Percentiles rank a stretch among this genome's conserved stretches.
phyloP scores from a whole-genome alignment of 1,284 basidiomycete species.

The Cutaneotrichosporon daszewskae region DNA sequence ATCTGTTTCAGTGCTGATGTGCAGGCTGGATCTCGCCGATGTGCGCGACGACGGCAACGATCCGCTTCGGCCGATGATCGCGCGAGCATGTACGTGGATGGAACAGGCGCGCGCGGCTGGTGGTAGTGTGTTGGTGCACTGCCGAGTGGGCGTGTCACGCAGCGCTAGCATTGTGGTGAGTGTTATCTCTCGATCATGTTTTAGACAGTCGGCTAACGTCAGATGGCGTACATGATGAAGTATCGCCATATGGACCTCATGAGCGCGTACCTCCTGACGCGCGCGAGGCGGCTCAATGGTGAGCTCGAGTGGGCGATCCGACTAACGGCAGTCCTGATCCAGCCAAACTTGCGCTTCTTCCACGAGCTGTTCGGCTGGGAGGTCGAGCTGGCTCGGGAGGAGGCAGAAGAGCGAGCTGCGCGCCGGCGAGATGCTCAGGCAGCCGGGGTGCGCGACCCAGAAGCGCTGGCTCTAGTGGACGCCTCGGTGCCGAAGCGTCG shows the following conservation, averaged over 20 bases:
- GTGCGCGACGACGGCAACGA: conserved; percentile 87
- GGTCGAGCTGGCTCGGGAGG: conserved; percentile 56
- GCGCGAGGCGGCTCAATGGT: conserved; percentile 45
- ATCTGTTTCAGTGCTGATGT: background rate
- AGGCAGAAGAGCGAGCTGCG: conserved; percentile 20
- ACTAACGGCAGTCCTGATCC: conserved; percentile 63
- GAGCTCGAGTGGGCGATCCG: background rate
- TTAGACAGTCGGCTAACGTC: background rate
- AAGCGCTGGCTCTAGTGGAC: conserved; percentile 20
- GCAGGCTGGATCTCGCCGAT: conserved; percentile 42
- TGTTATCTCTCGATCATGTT: conserved; percentile 20
- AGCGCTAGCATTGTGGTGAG: conserved; percentile 83
- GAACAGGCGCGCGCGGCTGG: conserved; percentile 73
- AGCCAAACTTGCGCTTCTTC: conserved; percentile 86
- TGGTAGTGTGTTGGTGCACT: conserved; percentile 90
- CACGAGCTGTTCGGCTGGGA: conserved; percentile 95
- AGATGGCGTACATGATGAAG: conserved; percentile 96
- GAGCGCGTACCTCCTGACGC: conserved; percentile 70
- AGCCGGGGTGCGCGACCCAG: conserved; percentile 20
- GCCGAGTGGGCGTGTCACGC: conserved; percentile 87
- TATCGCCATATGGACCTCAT: conserved; percentile 80
- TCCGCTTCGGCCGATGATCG: conserved; percentile 79
- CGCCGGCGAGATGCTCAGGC: conserved; percentile 18
- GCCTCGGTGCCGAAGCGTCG: conserved; percentile 13
- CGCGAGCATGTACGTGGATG: conserved; percentile 87